Conservation (phyloP, 768 basidiomycete genomes). For the Botryobasidium botryosum region DNA sequence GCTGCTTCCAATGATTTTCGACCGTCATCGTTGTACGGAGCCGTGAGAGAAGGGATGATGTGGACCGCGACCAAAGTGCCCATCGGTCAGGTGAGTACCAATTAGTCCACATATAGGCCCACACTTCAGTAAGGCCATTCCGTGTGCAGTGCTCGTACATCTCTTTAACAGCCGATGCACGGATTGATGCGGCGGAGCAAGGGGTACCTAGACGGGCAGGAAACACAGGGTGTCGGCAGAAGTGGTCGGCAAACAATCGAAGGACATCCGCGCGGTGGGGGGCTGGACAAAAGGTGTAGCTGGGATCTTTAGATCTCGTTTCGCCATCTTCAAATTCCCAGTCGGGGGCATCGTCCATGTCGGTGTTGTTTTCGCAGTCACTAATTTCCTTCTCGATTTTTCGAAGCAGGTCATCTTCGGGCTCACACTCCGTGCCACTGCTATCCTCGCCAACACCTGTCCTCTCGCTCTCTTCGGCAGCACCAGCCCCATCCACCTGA, state of each 20-base stretch:
- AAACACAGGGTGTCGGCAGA: conserved; percentile 18
- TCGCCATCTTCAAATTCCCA: conserved; percentile 20
- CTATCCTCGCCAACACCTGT: no score
- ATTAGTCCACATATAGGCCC: conserved; percentile 23
- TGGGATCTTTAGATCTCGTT: conserved; percentile 6
- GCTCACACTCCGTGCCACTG: no score
- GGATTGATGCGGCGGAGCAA: background rate
- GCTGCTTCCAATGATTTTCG: conserved; percentile 20
- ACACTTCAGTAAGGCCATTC: conserved; percentile 20
- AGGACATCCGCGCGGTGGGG: conserved; percentile 17
- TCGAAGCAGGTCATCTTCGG: no score
- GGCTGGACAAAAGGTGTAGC: conserved; percentile 19
- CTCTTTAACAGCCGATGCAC: conserved; percentile 14
- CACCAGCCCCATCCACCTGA: no score
- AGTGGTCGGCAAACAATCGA: conserved; percentile 18
- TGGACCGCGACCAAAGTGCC: conserved; percentile 21
- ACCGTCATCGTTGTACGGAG: conserved; percentile 22
- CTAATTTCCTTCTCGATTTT: no score
- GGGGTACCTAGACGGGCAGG: no score
- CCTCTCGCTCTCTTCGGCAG: no score
- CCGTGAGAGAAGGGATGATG: conserved; percentile 12
- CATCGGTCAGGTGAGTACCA: conserved; percentile 22
- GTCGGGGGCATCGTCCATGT: no score
- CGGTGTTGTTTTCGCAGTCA: no score
- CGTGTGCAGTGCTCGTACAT: conserved; percentile 22